Conservation (phyloP, 768 basidiomycete genomes). For the Boletus rufocinnamomeus region DNA sequence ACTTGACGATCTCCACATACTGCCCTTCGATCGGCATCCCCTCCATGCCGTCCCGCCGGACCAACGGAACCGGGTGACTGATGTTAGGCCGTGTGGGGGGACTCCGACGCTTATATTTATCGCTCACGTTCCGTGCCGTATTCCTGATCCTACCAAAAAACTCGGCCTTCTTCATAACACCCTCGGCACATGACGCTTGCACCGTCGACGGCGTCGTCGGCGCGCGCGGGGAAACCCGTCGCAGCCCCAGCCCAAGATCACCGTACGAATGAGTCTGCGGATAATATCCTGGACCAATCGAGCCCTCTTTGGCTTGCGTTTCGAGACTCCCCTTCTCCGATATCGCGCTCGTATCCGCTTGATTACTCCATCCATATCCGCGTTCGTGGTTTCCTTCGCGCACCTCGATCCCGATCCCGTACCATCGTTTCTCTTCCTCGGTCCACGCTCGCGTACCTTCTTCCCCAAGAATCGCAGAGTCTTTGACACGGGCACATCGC, state of each 20-base stretch:
- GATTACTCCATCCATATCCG: conserved; percentile 36
- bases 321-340: conserved; percentile 39
- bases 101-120: conserved; percentile 48
- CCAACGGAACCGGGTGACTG: conserved; percentile 55
- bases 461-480: conserved; percentile 60
- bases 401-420: conserved; percentile 48
- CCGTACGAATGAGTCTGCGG: conserved; percentile 21
- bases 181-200: conserved; percentile 42
- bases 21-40: conserved; percentile 35
- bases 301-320: conserved; percentile 20
- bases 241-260: conserved; percentile 47
- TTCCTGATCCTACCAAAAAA: conserved; percentile 64
- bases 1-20: conserved; percentile 34
- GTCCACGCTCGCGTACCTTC: conserved; percentile 60
- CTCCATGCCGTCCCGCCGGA: conserved; percentile 20
- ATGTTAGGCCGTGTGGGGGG: conserved; percentile 51
- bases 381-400: conserved; percentile 16
- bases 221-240: conserved; percentile 48
- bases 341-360: conserved; percentile 28
- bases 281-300: conserved; percentile 20
- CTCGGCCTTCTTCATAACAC: conserved; percentile 68
- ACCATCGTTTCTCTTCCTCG: conserved; percentile 69
- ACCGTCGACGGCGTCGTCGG: conserved; percentile 42
- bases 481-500: conserved; percentile 56
- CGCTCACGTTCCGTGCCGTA: conserved; percentile 69